Percentiles rank a stretch among this genome's conserved stretches.
Conservation (phyloP, 306 rosid genomes). For the Dryas drummondii region DNA sequence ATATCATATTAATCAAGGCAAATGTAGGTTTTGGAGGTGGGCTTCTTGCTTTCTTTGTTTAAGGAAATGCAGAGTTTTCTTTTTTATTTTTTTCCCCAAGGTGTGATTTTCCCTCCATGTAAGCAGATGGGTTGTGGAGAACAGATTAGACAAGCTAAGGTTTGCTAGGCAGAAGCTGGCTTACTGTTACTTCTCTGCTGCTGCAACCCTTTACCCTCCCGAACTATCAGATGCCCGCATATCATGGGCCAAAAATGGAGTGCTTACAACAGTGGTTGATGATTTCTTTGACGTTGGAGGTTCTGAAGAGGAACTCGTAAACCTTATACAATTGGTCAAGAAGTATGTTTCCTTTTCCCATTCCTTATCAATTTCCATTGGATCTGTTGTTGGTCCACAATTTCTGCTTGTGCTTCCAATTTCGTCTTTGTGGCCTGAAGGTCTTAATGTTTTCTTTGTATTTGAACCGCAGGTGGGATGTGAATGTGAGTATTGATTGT, state of each 20-base stretch:
- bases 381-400: background rate
- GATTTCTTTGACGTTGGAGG: slow-evolving; percentile 83
- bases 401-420: background rate
- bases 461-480: slow-evolving; percentile 75
- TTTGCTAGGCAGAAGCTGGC: slow-evolving; percentile 80
- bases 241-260: slow-evolving; percentile 77
- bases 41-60: background rate
- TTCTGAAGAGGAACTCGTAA: slow-evolving; percentile 60
- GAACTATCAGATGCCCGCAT: slow-evolving; percentile 76
- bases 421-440: background rate
- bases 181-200: slow-evolving; percentile 71
- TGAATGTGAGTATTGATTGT: slow-evolving; percentile 41
- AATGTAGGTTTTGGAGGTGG: background rate
- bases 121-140: slow-evolving; percentile 71
- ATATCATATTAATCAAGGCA: background rate
- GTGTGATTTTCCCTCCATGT: background rate
- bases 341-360: slow-evolving; percentile 43
- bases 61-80: background rate
- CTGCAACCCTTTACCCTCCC: slow-evolving; percentile 56
- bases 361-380: slow-evolving; percentile 17
- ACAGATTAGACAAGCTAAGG: slow-evolving; percentile 62
- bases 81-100: background rate
- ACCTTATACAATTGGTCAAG: slow-evolving; percentile 70
- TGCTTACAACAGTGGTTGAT: slow-evolving; percentile 78
- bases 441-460: background rate